Evolutionary conservation across 768 basidiomycete genomes (phyloP).

Genomic region (Mycena maculata): DNA sequence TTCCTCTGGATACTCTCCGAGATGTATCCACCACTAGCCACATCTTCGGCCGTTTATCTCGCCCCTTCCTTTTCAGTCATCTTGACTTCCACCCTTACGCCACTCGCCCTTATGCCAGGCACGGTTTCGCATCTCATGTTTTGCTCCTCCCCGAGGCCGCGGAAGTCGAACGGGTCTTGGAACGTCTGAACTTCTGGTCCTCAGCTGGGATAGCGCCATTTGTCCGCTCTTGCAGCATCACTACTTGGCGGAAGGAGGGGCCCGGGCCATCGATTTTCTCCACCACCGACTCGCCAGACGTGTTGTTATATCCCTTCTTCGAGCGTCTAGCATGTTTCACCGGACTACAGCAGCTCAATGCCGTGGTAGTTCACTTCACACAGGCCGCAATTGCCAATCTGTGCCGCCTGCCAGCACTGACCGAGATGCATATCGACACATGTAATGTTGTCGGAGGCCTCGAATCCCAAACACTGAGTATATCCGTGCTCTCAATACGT

Average conservation of each 20-base stretch:
- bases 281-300: not conserved
- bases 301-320: not conserved
- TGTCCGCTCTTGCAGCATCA: slow-evolving; percentile 6
- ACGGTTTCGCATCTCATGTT: too few species aligned
- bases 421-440: not conserved
- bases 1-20: not conserved
- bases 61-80: slow-evolving; percentile 5
- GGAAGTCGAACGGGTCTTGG: not conserved
- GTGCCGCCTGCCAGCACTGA: not conserved
- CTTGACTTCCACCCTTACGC: slow-evolving; percentile 12
- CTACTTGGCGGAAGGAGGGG: not conserved
- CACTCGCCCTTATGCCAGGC: too few species aligned
- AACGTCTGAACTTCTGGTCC: slow-evolving; percentile 12
- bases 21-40: not conserved
- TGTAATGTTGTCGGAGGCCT: not conserved
- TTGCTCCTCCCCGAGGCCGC: not conserved
- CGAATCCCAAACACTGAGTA: not conserved
- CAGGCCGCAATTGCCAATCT: not conserved
- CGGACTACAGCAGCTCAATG: not conserved
- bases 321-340: not conserved
- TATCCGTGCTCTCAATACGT: not conserved
- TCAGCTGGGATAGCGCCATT: not conserved
- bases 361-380: not conserved
- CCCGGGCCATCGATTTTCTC: too few species aligned
- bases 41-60: not conserved